A percentile compares a stretch with the other conserved stretches of the same genome.
phyloP scores from a whole-genome alignment of 108 stramenopile genomes.

The Discostella stelligeroides region DNA sequence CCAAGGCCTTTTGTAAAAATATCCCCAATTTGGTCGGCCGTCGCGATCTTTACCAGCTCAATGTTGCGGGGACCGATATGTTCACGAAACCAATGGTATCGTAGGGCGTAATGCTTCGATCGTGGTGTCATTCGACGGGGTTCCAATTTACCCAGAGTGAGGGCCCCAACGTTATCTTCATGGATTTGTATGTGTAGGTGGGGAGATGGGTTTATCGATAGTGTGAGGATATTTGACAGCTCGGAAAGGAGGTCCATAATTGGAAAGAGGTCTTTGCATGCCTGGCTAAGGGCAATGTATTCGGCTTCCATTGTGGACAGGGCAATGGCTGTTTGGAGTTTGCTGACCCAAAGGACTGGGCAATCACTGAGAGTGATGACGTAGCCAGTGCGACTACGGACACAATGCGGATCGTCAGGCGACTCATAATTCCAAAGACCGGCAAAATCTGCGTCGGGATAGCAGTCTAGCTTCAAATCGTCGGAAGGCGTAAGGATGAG shows the following conservation, averaged over 20 bases:
- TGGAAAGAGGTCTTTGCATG: background rate
- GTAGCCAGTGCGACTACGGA: background rate
- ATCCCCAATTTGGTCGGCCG: background rate
- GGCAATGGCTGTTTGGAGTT: background rate
- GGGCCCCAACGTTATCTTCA: conserved; percentile 1
- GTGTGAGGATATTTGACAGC: background rate
- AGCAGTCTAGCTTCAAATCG: background rate
- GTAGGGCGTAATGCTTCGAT: conserved; percentile 53
- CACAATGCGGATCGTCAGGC: background rate
- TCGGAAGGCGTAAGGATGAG: background rate
- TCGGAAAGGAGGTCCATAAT: background rate
- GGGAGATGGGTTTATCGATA: background rate
- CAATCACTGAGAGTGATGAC: background rate
- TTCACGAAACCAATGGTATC: conserved; percentile 57
- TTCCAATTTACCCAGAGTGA: background rate
- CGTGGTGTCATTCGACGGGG: conserved; percentile 44
- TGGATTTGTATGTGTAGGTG: background rate
- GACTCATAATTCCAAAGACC: background rate
- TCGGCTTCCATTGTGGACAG: conserved; percentile 3
- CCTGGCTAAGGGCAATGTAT: background rate
- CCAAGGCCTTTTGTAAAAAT: conserved; percentile 7
- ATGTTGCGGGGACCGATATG: conserved; percentile 8
- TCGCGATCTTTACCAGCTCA: background rate
- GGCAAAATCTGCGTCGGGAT: background rate
- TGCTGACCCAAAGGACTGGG: background rate